Evolutionary conservation across 2,329 filamentous ascomycete species (phyloP).

Genomic region (Nectriaceae sp.): DNA sequence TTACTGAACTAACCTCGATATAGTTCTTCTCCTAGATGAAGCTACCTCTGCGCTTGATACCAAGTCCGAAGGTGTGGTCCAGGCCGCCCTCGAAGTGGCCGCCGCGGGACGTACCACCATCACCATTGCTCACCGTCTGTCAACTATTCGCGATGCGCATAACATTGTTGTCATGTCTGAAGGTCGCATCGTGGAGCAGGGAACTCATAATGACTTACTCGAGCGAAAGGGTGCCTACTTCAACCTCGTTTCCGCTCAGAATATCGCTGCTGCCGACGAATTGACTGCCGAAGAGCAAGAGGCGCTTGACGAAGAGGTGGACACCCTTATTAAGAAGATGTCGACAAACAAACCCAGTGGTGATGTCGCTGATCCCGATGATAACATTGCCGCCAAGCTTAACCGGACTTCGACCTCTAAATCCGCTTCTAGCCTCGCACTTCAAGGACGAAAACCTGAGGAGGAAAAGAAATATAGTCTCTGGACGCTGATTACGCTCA

Average conservation of each 20-base stretch:
- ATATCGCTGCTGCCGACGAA: slow-evolving; percentile 67
- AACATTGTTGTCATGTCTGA: slow-evolving; percentile 93
- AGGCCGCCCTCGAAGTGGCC: slow-evolving; percentile 86
- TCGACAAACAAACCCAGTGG: slow-evolving; percentile 42
- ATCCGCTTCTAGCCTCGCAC: slow-evolving; percentile 69
- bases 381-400: slow-evolving; percentile 61
- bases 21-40: slow-evolving; percentile 86
- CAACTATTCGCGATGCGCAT: slow-evolving; percentile 90
- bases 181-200: slow-evolving; percentile 89
- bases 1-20: slow-evolving; percentile 9
- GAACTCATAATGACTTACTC: slow-evolving; percentile 80
- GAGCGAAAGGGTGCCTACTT: slow-evolving; percentile 73
- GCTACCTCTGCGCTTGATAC: slow-evolving; percentile 93
- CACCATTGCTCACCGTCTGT: slow-evolving; percentile 91
- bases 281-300: slow-evolving; percentile 53
- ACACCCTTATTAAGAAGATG: slow-evolving; percentile 51
- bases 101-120: slow-evolving; percentile 89
- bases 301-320: slow-evolving; percentile 50
- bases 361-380: slow-evolving; percentile 59
- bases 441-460: slow-evolving; percentile 57
- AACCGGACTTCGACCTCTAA: slow-evolving; percentile 56
- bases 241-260: slow-evolving; percentile 85
- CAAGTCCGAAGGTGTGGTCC: slow-evolving; percentile 91
- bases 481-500: slow-evolving; percentile 76
- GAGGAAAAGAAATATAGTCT: slow-evolving; percentile 62